Evolutionary conservation across 441 rosid species (phyloP).

Genomic region (Adansonia madagascariensis): DNA sequence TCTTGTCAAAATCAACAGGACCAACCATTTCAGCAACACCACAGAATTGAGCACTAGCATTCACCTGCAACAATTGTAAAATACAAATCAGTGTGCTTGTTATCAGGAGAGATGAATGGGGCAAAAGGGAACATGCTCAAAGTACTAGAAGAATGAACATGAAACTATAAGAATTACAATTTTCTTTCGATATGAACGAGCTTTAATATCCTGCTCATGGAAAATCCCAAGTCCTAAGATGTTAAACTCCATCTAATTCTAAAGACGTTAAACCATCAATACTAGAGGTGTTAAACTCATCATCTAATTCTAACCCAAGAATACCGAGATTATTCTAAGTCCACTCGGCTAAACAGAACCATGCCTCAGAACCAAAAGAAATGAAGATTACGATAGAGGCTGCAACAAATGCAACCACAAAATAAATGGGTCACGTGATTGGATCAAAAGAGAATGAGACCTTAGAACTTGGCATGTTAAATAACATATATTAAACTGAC

Average conservation of each 20-base stretch:
- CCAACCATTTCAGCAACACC: conserved; percentile 75
- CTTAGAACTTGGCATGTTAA: not conserved
- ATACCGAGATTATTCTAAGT: not conserved
- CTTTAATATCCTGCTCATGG: not conserved
- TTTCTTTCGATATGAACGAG: not conserved
- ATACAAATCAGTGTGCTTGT: conserved; percentile 25
- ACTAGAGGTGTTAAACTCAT: not conserved
- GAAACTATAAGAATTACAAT: not conserved
- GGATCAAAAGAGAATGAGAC: conserved; percentile 3
- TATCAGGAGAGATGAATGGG: not conserved
- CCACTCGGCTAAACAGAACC: not conserved
- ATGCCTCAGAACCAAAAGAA: not conserved
- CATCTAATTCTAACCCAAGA: not conserved
- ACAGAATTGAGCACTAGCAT: conserved; percentile 69
- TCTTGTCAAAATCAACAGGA: conserved; percentile 68
- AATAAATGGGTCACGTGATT: not conserved
- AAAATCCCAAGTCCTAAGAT: not conserved
- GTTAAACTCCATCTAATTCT: no score
- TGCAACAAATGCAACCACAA: not conserved
- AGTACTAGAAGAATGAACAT: conserved; percentile 14
- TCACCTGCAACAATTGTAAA: conserved; percentile 51
- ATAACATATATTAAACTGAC: not conserved
- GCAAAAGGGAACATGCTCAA: not conserved
- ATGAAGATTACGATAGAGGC: not conserved
- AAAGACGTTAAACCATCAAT: not conserved